Evolutionary conservation across 352 stramenopile species (phyloP).

Genomic region (Phytophthora kernoviae): DNA sequence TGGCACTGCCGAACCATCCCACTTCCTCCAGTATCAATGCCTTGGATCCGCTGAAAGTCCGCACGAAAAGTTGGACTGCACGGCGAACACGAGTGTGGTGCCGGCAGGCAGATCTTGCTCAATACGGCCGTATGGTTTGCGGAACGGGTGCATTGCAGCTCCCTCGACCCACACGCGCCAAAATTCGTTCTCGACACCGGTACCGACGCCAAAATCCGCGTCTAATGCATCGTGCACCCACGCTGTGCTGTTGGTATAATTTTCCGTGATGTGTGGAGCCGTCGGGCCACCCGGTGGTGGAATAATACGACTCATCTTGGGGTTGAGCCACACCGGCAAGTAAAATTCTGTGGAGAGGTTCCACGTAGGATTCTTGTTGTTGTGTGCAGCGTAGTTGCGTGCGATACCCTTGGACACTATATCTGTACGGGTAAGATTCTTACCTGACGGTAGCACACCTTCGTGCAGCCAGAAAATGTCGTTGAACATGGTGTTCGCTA

Average conservation of each 20-base stretch:
- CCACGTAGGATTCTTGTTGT: conserved; percentile 69
- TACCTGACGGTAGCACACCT: conserved; percentile 47
- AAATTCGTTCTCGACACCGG: conserved; percentile 73
- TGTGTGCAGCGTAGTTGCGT: conserved; percentile 56
- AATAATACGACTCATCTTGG: conserved; percentile 79
- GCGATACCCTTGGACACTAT: conserved; percentile 52
- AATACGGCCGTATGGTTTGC: conserved; percentile 75
- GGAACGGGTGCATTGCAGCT: conserved; percentile 63
- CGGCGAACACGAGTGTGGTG: conserved; percentile 72
- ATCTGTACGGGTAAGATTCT: conserved; percentile 41
- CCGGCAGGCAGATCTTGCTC: conserved; percentile 48
- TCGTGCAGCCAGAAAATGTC: conserved; percentile 86
- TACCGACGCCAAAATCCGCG: conserved; percentile 40
- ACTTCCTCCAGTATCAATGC: conserved; percentile 69
- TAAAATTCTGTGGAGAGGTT: conserved; percentile 34
- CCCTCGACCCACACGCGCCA: conserved; percentile 80
- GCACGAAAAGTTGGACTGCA: conserved; percentile 85
- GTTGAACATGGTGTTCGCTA: conserved; percentile 85
- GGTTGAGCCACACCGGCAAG: conserved; percentile 72
- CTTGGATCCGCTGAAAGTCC: conserved; percentile 67
- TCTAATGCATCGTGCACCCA: conserved; percentile 68
- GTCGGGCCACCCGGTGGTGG: conserved; percentile 35
- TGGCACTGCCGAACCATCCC: conserved; percentile 72
- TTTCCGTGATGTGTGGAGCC: conserved; percentile 39
- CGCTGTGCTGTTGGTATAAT: conserved; percentile 83